phyloP scores from a whole-genome alignment of 2,329 filamentous ascomycete species.

The Cladobotryum mycophilum region DNA sequence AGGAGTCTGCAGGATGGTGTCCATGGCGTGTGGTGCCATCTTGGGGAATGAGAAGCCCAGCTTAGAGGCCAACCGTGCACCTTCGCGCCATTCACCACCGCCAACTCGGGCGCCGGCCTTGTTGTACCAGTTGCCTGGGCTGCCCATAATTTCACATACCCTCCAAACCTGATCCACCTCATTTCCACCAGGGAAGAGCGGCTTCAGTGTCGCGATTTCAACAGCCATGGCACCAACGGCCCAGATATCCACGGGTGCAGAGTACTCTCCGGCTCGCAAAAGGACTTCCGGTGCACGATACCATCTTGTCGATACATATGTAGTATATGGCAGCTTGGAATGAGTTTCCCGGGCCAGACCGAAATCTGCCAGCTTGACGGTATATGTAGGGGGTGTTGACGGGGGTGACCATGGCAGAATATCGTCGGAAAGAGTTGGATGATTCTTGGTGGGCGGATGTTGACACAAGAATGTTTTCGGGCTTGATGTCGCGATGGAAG shows the following conservation, averaged over 20 bases:
- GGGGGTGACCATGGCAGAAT: slow-evolving; percentile 92
- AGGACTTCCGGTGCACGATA: slow-evolving; percentile 95
- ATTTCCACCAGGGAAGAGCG: slow-evolving; percentile 93
- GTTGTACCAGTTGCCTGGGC: slow-evolving; percentile 96
- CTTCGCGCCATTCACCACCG: slow-evolving; percentile 96
- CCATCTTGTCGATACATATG: slow-evolving; percentile 97
- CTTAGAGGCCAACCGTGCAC: slow-evolving; percentile 86
- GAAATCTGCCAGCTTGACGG: slow-evolving; percentile 98
- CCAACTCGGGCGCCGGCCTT: slow-evolving; percentile 81
- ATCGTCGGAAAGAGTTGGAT: slow-evolving; percentile 79
- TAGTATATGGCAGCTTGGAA: slow-evolving; percentile 93
- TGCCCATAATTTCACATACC: slow-evolving; percentile 98
- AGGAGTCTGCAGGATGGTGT: slow-evolving; percentile 82
- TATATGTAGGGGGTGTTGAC: slow-evolving; percentile 87
- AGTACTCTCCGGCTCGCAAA: slow-evolving; percentile 90
- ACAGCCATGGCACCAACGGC: slow-evolving; percentile 98
- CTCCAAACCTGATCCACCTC: slow-evolving; percentile 99
- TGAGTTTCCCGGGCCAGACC: slow-evolving; percentile 95
- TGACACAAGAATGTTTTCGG: slow-evolving; percentile 96
- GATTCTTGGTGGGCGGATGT: slow-evolving; percentile 80
- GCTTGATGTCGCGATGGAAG: slow-evolving; percentile 98
- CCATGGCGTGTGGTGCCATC: slow-evolving; percentile 97
- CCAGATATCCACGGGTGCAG: slow-evolving; percentile 97
- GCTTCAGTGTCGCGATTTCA: slow-evolving; percentile 92
- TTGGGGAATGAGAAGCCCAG: slow-evolving; percentile 98